Evolutionary conservation across 2,329 filamentous ascomycete genomes (phyloP).

Genomic region (Orbilia quercus): DNA sequence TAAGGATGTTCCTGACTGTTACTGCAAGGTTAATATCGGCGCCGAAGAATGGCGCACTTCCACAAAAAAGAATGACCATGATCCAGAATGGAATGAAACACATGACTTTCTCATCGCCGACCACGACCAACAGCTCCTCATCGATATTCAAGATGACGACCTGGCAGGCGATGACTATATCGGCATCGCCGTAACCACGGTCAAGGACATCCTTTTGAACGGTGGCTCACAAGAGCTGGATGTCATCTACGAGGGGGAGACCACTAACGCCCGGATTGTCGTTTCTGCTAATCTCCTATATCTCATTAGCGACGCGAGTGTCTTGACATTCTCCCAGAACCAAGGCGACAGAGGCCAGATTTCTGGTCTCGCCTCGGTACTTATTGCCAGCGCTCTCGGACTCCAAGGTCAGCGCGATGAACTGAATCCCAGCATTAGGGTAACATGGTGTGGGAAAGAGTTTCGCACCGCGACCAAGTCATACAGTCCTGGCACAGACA

Average conservation of each 20-base stretch:
- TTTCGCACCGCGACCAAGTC: slow-evolving; percentile 65
- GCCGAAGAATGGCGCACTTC: slow-evolving; percentile 66
- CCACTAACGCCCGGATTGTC: slow-evolving; percentile 62
- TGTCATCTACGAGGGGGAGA: slow-evolving; percentile 63
- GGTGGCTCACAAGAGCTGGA: slow-evolving; percentile 65
- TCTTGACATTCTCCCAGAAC: slow-evolving; percentile 61
- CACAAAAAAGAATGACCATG: slow-evolving; percentile 64
- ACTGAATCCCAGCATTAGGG: slow-evolving; percentile 66
- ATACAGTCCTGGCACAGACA: slow-evolving; percentile 66
- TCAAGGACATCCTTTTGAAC: slow-evolving; percentile 64
- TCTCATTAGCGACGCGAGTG: slow-evolving; percentile 62
- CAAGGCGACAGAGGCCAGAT: slow-evolving; percentile 61
- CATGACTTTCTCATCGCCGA: slow-evolving; percentile 67
- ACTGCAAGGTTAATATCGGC: slow-evolving; percentile 65
- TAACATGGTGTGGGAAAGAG: slow-evolving; percentile 64
- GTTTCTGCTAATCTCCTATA: slow-evolving; percentile 64
- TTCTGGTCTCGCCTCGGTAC: slow-evolving; percentile 64
- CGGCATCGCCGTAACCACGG: slow-evolving; percentile 64
- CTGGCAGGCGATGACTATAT: slow-evolving; percentile 65
- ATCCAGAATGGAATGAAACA: slow-evolving; percentile 67
- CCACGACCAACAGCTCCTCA: slow-evolving; percentile 64
- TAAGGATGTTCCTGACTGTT: slow-evolving; percentile 67
- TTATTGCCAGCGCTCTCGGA: slow-evolving; percentile 64
- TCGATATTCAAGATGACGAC: slow-evolving; percentile 66
- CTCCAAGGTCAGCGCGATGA: slow-evolving; percentile 65